phyloP scores from a whole-genome alignment of 257 asterid genomes.

The Nicotiana knightiana region DNA sequence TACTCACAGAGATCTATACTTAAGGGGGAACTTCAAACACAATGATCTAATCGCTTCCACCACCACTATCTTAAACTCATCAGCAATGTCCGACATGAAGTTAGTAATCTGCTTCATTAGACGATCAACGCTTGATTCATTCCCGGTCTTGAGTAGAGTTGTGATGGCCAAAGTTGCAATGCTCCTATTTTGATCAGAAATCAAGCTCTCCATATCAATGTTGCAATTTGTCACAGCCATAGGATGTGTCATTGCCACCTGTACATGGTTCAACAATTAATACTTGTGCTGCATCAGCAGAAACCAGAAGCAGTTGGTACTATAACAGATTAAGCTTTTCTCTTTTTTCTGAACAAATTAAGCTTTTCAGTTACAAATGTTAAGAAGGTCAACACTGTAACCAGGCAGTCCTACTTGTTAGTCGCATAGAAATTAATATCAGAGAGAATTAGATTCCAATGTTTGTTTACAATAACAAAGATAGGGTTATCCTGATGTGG shows the following conservation, averaged over 20 bases:
- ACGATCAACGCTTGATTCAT: conserved; percentile 90
- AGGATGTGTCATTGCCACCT: conserved; percentile 97
- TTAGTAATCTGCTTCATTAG: conserved; percentile 91
- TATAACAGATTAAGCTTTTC: neutral
- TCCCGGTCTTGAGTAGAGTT: conserved; percentile 90
- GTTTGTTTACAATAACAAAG: neutral
- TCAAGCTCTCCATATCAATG: conserved; percentile 94
- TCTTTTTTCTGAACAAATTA: neutral
- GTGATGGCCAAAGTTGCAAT: conserved; percentile 93
- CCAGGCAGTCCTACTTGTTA: neutral
- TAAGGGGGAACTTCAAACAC: conserved; percentile 91
- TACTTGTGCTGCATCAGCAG: neutral
- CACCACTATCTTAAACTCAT: conserved; percentile 94
- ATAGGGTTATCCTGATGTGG: neutral
- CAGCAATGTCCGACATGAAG: conserved; percentile 97
- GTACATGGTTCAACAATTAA: conserved; percentile 16
- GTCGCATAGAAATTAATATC: neutral
- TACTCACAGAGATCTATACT: conserved; percentile 90
- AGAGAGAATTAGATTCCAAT: neutral
- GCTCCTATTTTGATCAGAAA: conserved; percentile 90
- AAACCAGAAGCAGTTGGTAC: neutral
- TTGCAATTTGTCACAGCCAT: conserved; percentile 92
- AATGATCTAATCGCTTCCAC: conserved; percentile 91
- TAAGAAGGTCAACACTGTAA: neutral
- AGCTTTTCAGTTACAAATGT: neutral